Percentiles rank a stretch among this genome's conserved stretches.
Conservation (phyloP, 495 filamentous ascomycete species). For the Aspergillus incahuasiensis region DNA sequence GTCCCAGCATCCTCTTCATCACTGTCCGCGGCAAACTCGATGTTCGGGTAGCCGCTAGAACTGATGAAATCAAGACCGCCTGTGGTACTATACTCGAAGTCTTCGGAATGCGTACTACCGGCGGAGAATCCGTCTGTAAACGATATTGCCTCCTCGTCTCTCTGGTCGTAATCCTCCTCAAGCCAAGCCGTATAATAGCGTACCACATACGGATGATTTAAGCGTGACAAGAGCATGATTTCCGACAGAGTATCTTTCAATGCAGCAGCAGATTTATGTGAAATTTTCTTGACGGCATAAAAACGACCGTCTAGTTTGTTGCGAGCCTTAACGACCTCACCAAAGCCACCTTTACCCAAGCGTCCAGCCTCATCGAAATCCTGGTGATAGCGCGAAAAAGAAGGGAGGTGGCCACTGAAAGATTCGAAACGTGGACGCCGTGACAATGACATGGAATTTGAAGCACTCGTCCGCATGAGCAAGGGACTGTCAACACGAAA, state of each 20-base stretch:
- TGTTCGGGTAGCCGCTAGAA: constrained; percentile 72
- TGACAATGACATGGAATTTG: constrained; percentile 37
- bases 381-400: constrained; percentile 68
- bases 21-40: constrained; percentile 73
- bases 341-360: constrained; percentile 90
- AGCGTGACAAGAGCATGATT: constrained; percentile 79
- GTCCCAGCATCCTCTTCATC: constrained; percentile 52
- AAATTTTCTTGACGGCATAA: constrained; percentile 97
- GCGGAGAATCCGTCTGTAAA: constrained; percentile 51
- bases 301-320: constrained; percentile 89
- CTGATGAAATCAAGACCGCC: constrained; percentile 92
- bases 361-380: constrained; percentile 89
- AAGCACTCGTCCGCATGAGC: constrained; percentile 31
- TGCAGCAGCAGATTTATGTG: constrained; percentile 69
- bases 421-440: constrained; percentile 47
- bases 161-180: constrained; percentile 62
- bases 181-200: constrained; percentile 94
- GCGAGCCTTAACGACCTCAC: constrained; percentile 93
- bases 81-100: constrained; percentile 62
- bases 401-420: constrained; percentile 26
- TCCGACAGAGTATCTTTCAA: constrained; percentile 86
- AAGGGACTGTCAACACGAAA: constrained; percentile 57
- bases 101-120: constrained; percentile 44
- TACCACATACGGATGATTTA: constrained; percentile 95
- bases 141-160: constrained; percentile 53